phyloP scores from a whole-genome alignment of 2,329 filamentous ascomycete species.

The Aspergillus costaricaensis region DNA sequence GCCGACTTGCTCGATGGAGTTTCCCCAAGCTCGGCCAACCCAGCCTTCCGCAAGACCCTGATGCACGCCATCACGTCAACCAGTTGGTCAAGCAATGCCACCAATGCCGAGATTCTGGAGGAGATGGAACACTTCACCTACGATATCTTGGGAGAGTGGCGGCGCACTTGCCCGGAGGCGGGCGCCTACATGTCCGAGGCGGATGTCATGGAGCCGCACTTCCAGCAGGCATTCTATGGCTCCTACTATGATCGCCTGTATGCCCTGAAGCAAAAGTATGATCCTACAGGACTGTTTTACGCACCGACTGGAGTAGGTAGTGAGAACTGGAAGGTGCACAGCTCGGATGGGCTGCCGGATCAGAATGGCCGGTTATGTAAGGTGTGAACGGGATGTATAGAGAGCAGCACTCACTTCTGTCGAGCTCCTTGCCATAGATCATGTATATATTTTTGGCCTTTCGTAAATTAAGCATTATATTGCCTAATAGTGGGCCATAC shows the following conservation, averaged over 20 bases:
- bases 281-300: conserved; percentile 54
- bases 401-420: conserved; percentile 32
- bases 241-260: conserved; percentile 30
- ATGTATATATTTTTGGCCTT: no score
- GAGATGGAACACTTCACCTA: conserved; percentile 27
- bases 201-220: conserved; percentile 43
- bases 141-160: conserved; percentile 26
- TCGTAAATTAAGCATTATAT: no score
- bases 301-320: conserved; percentile 54
- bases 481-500: no score
- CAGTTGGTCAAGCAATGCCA: conserved; percentile 25
- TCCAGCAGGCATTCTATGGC: conserved; percentile 35
- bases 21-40: conserved; percentile 25
- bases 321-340: conserved; percentile 51
- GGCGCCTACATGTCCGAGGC: conserved; percentile 51
- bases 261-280: conserved; percentile 55
- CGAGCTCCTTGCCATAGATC: neutral
- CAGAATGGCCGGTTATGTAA: conserved; percentile 48
- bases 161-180: conserved; percentile 26
- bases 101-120: conserved; percentile 41
- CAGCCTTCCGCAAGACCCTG: conserved; percentile 28
- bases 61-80: conserved; percentile 30
- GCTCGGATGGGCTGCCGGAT: conserved; percentile 29
- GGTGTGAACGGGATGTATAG: neutral
- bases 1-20: conserved; percentile 24